Conservation (phyloP, 2,329 filamentous ascomycete species). For the Didymella lethalis region DNA sequence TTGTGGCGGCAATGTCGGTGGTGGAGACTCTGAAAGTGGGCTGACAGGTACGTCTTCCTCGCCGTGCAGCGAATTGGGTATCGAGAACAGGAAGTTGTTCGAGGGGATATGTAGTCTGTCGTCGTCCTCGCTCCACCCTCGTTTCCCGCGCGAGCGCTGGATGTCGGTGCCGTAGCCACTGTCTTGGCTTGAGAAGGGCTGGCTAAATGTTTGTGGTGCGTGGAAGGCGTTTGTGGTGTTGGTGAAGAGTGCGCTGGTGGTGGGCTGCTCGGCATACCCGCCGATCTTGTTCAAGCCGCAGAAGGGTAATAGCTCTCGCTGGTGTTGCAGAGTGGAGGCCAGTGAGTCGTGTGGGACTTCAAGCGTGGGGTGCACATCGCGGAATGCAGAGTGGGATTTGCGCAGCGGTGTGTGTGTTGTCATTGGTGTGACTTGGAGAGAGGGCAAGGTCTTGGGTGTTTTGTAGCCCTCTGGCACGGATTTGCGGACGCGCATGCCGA, state of each 20-base stretch:
- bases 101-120: conserved; percentile 25
- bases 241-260: conserved; percentile 21
- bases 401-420: conserved; percentile 10
- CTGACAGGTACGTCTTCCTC: conserved; percentile 49
- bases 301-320: conserved; percentile 76
- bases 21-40: conserved; percentile 43
- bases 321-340: conserved; percentile 35
- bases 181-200: conserved; percentile 46
- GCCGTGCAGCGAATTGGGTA: conserved; percentile 26
- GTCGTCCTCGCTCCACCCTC: conserved; percentile 54
- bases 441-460: conserved; percentile 62
- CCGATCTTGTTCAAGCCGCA: conserved; percentile 81
- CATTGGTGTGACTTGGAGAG: conserved; percentile 35
- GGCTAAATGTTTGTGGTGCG: conserved; percentile 47
- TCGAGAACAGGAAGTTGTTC: conserved; percentile 38
- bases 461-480: conserved; percentile 94
- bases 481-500: conserved; percentile 95
- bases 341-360: conserved; percentile 22
- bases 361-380: conserved; percentile 20
- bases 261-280: conserved; percentile 69
- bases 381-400: conserved; percentile 10
- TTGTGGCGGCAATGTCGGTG: conserved; percentile 26
- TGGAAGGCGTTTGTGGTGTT: conserved; percentile 26
- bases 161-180: conserved; percentile 41
- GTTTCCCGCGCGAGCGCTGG: conserved; percentile 47